Percentiles rank a stretch among this genome's conserved stretches.
These are phyloP conservation scores for Kodamaea leandrae DNA, from an alignment of 805 yeast species.

Conservation along the genomic window DNA sequence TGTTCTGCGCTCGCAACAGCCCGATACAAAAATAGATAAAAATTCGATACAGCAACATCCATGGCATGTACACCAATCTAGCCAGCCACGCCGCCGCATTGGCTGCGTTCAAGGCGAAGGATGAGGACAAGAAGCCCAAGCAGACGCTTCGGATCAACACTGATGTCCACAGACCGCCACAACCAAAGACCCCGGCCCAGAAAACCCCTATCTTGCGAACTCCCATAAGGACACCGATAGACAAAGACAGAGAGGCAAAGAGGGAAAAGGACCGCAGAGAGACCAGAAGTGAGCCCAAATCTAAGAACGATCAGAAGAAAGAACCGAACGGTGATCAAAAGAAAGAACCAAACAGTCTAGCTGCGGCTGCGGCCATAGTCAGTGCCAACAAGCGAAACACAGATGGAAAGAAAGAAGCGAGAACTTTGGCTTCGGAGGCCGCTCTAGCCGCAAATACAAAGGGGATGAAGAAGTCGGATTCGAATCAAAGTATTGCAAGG, in stretches of 20 bases:
- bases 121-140: background rate
- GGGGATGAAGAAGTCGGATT: too few species aligned
- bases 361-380: too few species aligned
- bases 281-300: background rate
- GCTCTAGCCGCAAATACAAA: too few species aligned
- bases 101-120: constrained; percentile 38
- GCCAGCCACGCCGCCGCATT: constrained; percentile 44
- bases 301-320: too few species aligned
- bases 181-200: background rate
- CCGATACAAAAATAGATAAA: constrained; percentile 6
- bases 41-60: constrained; percentile 1
- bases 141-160: constrained; percentile 1
- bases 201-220: background rate
- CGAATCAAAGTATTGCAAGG: too few species aligned
- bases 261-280: background rate
- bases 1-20: constrained; percentile 3
- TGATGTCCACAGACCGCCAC: background rate
- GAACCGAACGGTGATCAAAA: too few species aligned
- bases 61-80: constrained; percentile 7
- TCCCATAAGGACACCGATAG: background rate
- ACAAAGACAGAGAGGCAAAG: background rate
- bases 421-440: too few species aligned
- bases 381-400: too few species aligned
- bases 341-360: too few species aligned
- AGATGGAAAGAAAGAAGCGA: too few species aligned